These are phyloP conservation scores for Pythium periplocum DNA, from an alignment of 352 stramenopile species.

Conservation along the genomic window DNA sequence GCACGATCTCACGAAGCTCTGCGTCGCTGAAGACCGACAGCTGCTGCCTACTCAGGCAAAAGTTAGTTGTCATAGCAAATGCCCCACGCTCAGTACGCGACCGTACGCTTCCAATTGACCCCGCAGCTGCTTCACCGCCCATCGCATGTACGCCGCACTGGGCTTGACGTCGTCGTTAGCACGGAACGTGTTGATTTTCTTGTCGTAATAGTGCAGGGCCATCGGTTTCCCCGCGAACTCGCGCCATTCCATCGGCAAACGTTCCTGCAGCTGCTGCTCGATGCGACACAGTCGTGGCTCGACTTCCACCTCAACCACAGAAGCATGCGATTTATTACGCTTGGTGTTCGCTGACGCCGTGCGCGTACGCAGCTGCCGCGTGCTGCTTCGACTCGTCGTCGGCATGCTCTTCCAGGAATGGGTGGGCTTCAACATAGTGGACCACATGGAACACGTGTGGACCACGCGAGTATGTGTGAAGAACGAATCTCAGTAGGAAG, in stretches of 20 bases:
- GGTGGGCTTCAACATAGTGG: not conserved
- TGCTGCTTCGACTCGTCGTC: no score
- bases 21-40: constrained; percentile 23
- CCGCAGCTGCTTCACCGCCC: constrained; percentile 33
- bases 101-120: constrained; percentile 32
- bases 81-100: no score
- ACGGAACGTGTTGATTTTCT: constrained; percentile 59
- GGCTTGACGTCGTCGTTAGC: constrained; percentile 45
- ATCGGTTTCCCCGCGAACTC: constrained; percentile 41
- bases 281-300: constrained; percentile 35
- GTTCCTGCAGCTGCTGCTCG: constrained; percentile 45
- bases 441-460: constrained; percentile 6
- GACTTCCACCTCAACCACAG: constrained; percentile 30
- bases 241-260: constrained; percentile 37
- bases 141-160: constrained; percentile 35
- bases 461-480: constrained; percentile 4
- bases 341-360: no score
- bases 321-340: no score
- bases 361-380: no score
- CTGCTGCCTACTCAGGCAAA: constrained; percentile 7
- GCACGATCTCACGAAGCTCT: constrained; percentile 43
- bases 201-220: constrained; percentile 56
- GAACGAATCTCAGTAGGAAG: constrained; percentile 2
- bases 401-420: no score
- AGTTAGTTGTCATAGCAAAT: no score